Evolutionary conservation across 2,329 filamentous ascomycete genomes (phyloP).

Genomic region (Teratosphaeria nubilosa): DNA sequence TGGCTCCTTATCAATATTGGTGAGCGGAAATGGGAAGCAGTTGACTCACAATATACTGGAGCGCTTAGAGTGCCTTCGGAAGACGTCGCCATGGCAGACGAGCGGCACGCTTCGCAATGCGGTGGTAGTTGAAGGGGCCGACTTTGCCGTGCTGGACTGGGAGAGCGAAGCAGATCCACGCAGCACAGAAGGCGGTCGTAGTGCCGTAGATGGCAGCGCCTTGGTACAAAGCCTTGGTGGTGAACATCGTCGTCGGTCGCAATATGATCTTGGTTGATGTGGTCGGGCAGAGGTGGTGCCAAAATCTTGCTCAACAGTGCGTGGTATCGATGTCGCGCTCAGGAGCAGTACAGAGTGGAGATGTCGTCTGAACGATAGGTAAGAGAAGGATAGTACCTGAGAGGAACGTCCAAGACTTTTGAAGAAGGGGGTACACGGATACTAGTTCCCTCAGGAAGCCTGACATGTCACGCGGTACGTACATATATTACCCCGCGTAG

Average conservation of each 20-base stretch:
- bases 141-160: slow-evolving; percentile 21
- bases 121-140: slow-evolving; percentile 26
- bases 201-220: slow-evolving; percentile 22
- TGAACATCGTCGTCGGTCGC: slow-evolving; percentile 15
- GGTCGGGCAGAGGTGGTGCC: neutral
- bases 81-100: slow-evolving; percentile 24
- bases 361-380: neutral
- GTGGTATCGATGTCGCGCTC: neutral
- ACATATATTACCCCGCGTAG: neutral
- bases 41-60: neutral
- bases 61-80: slow-evolving; percentile 16
- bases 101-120: slow-evolving; percentile 15
- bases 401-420: neutral
- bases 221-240: slow-evolving; percentile 17
- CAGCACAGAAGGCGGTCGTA: slow-evolving; percentile 20
- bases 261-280: neutral
- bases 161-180: slow-evolving; percentile 20
- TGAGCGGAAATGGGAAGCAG: neutral
- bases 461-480: neutral
- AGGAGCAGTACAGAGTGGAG: neutral
- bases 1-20: neutral
- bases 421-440: neutral
- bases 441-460: neutral
- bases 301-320: neutral
- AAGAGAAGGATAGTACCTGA: neutral